These are phyloP conservation scores for Hymenoscyphus repandus DNA, from an alignment of 2,329 filamentous ascomycete genomes.

Conservation along the genomic window DNA sequence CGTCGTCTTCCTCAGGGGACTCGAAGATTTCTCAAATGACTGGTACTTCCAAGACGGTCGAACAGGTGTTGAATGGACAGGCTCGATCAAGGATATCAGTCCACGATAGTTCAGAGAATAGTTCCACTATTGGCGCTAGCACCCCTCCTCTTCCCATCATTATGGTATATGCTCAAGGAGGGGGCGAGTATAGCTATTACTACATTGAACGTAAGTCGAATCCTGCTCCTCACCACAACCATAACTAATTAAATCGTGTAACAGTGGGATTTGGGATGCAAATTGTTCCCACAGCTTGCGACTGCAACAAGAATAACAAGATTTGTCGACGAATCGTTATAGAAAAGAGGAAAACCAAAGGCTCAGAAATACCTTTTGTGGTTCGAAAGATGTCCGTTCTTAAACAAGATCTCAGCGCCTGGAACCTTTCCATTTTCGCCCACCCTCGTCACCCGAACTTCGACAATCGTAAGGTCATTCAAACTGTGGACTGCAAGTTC, in stretches of 20 bases:
- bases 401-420: not conserved
- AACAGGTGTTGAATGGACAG: constrained; percentile 1
- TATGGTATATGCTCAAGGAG: constrained; percentile 2
- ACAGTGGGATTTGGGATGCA: constrained; percentile 1
- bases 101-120: not conserved
- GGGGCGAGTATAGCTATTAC: not conserved
- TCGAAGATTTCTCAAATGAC: not conserved
- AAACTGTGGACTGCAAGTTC: not conserved
- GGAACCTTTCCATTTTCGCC: constrained; percentile 2
- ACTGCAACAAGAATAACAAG: constrained; percentile 1
- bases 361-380: not conserved
- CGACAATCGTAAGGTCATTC: not conserved
- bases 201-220: constrained; percentile 10
- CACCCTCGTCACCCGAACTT: not conserved
- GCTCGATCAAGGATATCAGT: constrained; percentile 5
- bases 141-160: constrained; percentile 8
- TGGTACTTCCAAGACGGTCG: constrained; percentile 1
- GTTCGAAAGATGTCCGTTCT: not conserved
- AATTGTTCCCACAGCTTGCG: not conserved
- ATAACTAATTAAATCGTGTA: not conserved
- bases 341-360: not conserved
- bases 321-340: not conserved
- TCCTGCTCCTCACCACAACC: not conserved
- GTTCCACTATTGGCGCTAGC: not conserved
- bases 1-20: not conserved